A percentile compares a stretch with the other conserved stretches of the same genome.
Evolutionary conservation across 2,329 filamentous ascomycete genomes (phyloP).

Genomic region (Fusarium incarnatum): DNA sequence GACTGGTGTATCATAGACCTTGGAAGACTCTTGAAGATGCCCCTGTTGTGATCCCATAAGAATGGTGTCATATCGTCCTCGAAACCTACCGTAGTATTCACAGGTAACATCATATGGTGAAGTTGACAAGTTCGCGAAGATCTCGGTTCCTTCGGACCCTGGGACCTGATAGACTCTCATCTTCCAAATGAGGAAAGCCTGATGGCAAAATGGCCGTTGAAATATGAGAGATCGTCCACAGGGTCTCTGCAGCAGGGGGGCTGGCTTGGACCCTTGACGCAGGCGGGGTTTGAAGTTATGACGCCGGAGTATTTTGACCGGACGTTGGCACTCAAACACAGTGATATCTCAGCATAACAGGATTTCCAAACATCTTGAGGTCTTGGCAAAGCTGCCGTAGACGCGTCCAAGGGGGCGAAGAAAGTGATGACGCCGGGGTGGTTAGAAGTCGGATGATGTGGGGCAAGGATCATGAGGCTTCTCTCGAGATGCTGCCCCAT

Average conservation of each 20-base stretch:
- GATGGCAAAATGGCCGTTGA: slow-evolving; percentile 11
- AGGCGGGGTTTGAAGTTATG: slow-evolving; percentile 16
- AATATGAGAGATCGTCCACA: slow-evolving; percentile 28
- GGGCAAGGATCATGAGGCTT: slow-evolving; percentile 49
- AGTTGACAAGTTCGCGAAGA: slow-evolving; percentile 14
- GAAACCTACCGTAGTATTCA: not conserved
- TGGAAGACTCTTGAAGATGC: slow-evolving; percentile 5
- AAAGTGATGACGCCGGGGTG: slow-evolving; percentile 33
- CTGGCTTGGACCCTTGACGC: slow-evolving; percentile 25
- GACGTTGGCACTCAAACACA: not conserved
- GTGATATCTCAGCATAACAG: slow-evolving; percentile 1
- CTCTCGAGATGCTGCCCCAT: slow-evolving; percentile 39
- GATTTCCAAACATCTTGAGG: slow-evolving; percentile 4
- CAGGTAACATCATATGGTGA: slow-evolving; percentile 1
- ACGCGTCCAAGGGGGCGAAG: slow-evolving; percentile 39
- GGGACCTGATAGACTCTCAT: not conserved
- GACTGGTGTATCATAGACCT: slow-evolving; percentile 9
- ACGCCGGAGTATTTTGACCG: slow-evolving; percentile 41
- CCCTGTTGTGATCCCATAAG: slow-evolving; percentile 9
- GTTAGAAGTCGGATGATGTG: slow-evolving; percentile 46
- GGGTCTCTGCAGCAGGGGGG: slow-evolving; percentile 31
- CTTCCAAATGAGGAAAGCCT: not conserved
- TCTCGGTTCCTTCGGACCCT: slow-evolving; percentile 36
- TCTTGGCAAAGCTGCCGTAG: slow-evolving; percentile 19
- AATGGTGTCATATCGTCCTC: slow-evolving; percentile 27